Conservation (phyloP, 169 alveolate species). For the Plasmodium knowlesi region DNA sequence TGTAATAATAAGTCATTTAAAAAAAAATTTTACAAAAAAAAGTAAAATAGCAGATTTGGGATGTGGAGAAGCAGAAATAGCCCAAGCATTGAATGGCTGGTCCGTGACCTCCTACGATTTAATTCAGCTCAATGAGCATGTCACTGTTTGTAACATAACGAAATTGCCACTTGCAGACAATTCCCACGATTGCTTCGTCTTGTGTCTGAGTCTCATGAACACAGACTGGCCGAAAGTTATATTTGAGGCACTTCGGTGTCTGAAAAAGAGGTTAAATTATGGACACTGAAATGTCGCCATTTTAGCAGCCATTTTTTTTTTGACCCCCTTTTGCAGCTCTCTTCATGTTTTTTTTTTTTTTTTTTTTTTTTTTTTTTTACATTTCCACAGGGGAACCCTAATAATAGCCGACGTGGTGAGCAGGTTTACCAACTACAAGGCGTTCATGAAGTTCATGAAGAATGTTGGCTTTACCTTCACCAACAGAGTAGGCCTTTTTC, state of each 20-base stretch:
- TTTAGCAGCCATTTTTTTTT: not conserved
- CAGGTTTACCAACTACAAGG: slow-evolving; percentile 58
- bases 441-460: slow-evolving; percentile 43
- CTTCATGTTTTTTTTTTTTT: not conserved
- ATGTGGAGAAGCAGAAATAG: slow-evolving; percentile 85
- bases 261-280: slow-evolving; percentile 23
- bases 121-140: slow-evolving; percentile 48
- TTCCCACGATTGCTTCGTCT: slow-evolving; percentile 42
- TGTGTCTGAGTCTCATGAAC: slow-evolving; percentile 55
- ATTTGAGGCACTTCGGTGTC: slow-evolving; percentile 54
- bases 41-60: slow-evolving; percentile 84
- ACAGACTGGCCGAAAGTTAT: slow-evolving; percentile 74
- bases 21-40: slow-evolving; percentile 11
- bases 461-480: slow-evolving; percentile 38
- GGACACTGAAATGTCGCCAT: not conserved
- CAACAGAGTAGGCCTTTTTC: slow-evolving; percentile 2
- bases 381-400: slow-evolving; percentile 30
- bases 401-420: slow-evolving; percentile 67
- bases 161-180: slow-evolving; percentile 15
- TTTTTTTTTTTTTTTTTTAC: not conserved
- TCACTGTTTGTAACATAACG: slow-evolving; percentile 55
- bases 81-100: slow-evolving; percentile 65
- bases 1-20: slow-evolving; percentile 73
- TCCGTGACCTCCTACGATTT: slow-evolving; percentile 31
- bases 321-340: not conserved